Conservation (phyloP, 2,329 filamentous ascomycete genomes). For the Cladorrhinum sp. region DNA sequence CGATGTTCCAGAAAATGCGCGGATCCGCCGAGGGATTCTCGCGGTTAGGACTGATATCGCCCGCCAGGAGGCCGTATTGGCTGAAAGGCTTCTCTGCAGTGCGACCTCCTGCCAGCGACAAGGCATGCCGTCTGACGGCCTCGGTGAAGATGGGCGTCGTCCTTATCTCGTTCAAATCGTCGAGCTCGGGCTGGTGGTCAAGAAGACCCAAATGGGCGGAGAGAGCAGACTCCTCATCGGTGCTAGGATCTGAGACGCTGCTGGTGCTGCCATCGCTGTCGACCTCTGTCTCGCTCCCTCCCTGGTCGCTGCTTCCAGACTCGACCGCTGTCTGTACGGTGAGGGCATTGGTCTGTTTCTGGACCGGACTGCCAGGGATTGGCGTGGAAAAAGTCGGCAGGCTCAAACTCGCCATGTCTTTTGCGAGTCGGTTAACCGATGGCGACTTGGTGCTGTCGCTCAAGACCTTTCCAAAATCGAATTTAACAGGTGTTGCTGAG, state of each 20-base stretch:
- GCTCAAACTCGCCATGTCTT: not conserved
- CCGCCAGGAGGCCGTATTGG: conserved; percentile 33
- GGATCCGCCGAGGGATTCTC: conserved; percentile 24
- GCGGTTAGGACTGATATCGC: conserved; percentile 18
- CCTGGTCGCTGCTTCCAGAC: not conserved
- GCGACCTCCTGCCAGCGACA: not conserved
- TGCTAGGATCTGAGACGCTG: not conserved
- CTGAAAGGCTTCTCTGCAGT: conserved; percentile 23
- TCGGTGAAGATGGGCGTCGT: conserved; percentile 34
- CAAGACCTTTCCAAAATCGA: not conserved
- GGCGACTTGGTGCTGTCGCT: not conserved
- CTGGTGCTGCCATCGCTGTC: not conserved
- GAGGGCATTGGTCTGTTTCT: not conserved
- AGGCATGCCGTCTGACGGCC: conserved; percentile 24
- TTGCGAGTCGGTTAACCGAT: not conserved
- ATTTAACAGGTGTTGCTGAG: not conserved
- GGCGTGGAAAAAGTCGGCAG: not conserved
- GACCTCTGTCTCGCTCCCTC: not conserved
- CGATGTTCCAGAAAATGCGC: conserved; percentile 45
- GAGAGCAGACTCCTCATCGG: conserved; percentile 6
- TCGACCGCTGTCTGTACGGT: not conserved
- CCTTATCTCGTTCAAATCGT: conserved; percentile 31
- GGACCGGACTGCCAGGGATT: not conserved
- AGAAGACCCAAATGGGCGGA: conserved; percentile 22
- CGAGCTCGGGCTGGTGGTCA: conserved; percentile 14